A percentile compares a stretch with the other conserved stretches of the same genome.
phyloP scores from a whole-genome alignment of 2,329 filamentous ascomycete genomes.

The Pyricularia sp. region DNA sequence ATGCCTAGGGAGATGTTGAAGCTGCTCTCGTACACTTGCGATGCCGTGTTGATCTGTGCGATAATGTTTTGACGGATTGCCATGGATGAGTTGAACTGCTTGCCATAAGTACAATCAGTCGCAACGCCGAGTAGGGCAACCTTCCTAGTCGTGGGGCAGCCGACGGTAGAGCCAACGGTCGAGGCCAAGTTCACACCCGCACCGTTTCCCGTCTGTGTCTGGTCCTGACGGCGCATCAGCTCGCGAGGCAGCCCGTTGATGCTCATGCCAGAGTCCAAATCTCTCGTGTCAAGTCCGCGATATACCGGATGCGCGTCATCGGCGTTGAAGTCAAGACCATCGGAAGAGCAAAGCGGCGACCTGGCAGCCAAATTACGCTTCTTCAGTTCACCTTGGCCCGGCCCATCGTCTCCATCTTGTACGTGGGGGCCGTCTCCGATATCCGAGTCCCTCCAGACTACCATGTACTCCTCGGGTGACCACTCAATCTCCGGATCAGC shows the following conservation, averaged over 20 bases:
- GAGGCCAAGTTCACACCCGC: constrained; percentile 68
- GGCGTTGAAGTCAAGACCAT: constrained; percentile 73
- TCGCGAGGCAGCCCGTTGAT: constrained; percentile 50
- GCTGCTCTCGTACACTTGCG: constrained; percentile 75
- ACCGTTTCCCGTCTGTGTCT: constrained; percentile 61
- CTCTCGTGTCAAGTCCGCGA: constrained; percentile 34
- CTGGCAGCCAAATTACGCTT: constrained; percentile 33
- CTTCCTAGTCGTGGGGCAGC: constrained; percentile 82
- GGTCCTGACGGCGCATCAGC: constrained; percentile 65
- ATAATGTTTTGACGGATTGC: constrained; percentile 70
- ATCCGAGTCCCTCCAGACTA: constrained; percentile 88
- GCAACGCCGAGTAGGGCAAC: constrained; percentile 88
- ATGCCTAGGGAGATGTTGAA: constrained; percentile 95
- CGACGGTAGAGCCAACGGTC: constrained; percentile 72
- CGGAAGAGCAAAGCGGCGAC: constrained; percentile 54
- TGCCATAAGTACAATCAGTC: constrained; percentile 84
- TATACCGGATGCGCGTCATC: constrained; percentile 62
- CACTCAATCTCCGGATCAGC: constrained; percentile 59
- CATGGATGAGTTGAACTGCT: constrained; percentile 55
- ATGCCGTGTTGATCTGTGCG: constrained; percentile 74
- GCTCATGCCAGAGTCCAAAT: constrained; percentile 4
- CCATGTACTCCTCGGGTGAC: constrained; percentile 64
- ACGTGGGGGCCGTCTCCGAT: constrained; percentile 35
- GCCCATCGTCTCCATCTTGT: constrained; percentile 8
- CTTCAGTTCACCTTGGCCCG: constrained; percentile 54